A percentile compares a stretch with the other conserved stretches of the same genome.
Conservation (phyloP, 306 rosid genomes). For the Calophaca sinica region DNA sequence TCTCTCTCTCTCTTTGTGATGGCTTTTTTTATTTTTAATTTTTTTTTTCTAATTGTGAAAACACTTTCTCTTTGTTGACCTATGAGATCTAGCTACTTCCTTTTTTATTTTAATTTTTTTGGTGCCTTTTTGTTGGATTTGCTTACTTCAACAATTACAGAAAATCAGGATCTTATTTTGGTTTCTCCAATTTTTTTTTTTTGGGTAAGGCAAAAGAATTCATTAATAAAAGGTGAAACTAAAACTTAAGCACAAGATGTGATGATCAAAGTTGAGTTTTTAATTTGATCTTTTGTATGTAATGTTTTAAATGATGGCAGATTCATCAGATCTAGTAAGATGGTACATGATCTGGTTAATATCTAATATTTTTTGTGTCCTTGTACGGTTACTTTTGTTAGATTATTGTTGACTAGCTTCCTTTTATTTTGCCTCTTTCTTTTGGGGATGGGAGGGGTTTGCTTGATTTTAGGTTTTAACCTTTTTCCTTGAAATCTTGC, state of each 20-base stretch:
- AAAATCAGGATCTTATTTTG: no score
- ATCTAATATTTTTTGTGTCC: slow-evolving; percentile 23
- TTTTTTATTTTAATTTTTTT: background rate
- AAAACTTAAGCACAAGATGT: background rate
- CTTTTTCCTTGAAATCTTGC: background rate
- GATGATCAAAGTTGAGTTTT: slow-evolving; percentile 4
- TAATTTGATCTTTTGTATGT: slow-evolving; percentile 12
- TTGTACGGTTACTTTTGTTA: slow-evolving; percentile 36
- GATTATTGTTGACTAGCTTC: slow-evolving; percentile 16
- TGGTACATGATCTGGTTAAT: slow-evolving; percentile 42
- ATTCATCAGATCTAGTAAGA: slow-evolving; percentile 48
- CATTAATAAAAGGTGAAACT: background rate
- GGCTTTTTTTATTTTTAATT: background rate
- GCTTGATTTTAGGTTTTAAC: background rate
- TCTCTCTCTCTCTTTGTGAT: background rate
- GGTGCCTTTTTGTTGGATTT: slow-evolving; percentile 1
- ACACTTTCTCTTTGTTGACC: background rate
- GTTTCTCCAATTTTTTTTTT: background rate
- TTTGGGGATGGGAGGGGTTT: background rate
- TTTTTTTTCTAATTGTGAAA: slow-evolving; percentile 4
- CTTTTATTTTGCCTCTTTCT: background rate
- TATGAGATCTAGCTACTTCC: slow-evolving; percentile 41
- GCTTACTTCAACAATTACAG: background rate
- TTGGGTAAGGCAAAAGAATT: background rate
- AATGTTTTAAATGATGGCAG: background rate